These are phyloP conservation scores for Fraxinus cuspidata DNA, from an alignment of 257 asterid genomes.

Conservation along the genomic window DNA sequence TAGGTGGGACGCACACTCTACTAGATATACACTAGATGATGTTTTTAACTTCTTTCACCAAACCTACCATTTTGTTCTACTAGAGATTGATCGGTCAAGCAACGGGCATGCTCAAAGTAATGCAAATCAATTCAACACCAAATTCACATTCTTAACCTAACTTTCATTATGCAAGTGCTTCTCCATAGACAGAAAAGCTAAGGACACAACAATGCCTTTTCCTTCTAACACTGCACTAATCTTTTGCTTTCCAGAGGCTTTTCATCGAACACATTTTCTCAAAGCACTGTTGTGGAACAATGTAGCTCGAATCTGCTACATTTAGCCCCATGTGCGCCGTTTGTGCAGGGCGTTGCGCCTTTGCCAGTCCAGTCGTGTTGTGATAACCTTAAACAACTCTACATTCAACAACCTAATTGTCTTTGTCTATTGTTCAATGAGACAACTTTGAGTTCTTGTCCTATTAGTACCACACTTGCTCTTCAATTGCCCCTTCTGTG, in stretches of 20 bases:
- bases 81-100: background rate
- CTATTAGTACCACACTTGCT: slow-evolving; percentile 61
- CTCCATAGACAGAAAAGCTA: background rate
- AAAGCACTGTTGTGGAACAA: slow-evolving; percentile 31
- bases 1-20: too few species aligned
- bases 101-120: slow-evolving; percentile 16
- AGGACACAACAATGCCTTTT: slow-evolving; percentile 14
- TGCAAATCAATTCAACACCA: background rate
- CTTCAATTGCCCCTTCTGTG: slow-evolving; percentile 63
- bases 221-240: slow-evolving; percentile 5
- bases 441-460: slow-evolving; percentile 38
- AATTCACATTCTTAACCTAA: background rate
- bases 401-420: slow-evolving; percentile 40
- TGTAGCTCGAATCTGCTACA: slow-evolving; percentile 50
- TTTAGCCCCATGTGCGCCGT: slow-evolving; percentile 59
- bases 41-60: too few species aligned
- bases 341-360: slow-evolving; percentile 54
- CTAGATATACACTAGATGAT: too few species aligned
- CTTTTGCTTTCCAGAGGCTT: slow-evolving; percentile 18
- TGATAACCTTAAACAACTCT: slow-evolving; percentile 42
- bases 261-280: slow-evolving; percentile 29
- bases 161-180: background rate
- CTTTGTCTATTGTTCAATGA: slow-evolving; percentile 57
- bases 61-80: background rate
- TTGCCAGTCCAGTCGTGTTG: slow-evolving; percentile 57